phyloP scores from a whole-genome alignment of 2,329 filamentous ascomycete species.

The Orbilia oligospora region DNA sequence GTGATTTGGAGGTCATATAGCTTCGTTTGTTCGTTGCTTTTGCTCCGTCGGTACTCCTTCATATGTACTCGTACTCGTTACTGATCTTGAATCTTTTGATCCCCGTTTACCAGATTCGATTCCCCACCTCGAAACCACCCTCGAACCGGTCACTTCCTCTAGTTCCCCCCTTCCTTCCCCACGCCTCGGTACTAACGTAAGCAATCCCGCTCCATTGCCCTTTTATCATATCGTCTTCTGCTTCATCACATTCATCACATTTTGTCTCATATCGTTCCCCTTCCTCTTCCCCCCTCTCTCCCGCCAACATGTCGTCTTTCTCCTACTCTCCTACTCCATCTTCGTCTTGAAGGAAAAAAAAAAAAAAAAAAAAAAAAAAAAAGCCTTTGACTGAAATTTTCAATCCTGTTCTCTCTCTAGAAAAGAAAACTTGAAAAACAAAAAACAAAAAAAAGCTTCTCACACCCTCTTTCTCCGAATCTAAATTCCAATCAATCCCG shows the following conservation, averaged over 20 bases:
- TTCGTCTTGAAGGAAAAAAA: neutral
- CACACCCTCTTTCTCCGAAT: slow-evolving; percentile 4
- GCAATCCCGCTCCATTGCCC: slow-evolving; percentile 3
- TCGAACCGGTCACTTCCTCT: neutral
- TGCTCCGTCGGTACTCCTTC: neutral
- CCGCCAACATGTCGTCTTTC: neutral
- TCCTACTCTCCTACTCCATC: neutral
- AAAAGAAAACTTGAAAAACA: neutral
- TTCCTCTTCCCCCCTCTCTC: neutral
- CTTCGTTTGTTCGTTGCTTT: no score
- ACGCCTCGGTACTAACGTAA: slow-evolving; percentile 32
- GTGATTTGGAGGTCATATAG: neutral
- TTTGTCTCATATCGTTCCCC: neutral
- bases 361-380: no score
- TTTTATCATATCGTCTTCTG: neutral
- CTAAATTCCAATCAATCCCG: neutral
- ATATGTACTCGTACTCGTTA: slow-evolving; percentile 38
- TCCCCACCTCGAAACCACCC: slow-evolving; percentile 36
- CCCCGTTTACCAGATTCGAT: slow-evolving; percentile 45
- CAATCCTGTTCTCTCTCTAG: neutral
- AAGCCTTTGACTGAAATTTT: slow-evolving; percentile 13
- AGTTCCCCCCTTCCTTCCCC: neutral
- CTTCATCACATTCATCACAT: neutral
- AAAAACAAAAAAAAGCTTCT: slow-evolving; percentile 2
- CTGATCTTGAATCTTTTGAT: slow-evolving; percentile 53